Conservation (phyloP, 345 rosid species). For the Diplotaxis tenuifolia region DNA sequence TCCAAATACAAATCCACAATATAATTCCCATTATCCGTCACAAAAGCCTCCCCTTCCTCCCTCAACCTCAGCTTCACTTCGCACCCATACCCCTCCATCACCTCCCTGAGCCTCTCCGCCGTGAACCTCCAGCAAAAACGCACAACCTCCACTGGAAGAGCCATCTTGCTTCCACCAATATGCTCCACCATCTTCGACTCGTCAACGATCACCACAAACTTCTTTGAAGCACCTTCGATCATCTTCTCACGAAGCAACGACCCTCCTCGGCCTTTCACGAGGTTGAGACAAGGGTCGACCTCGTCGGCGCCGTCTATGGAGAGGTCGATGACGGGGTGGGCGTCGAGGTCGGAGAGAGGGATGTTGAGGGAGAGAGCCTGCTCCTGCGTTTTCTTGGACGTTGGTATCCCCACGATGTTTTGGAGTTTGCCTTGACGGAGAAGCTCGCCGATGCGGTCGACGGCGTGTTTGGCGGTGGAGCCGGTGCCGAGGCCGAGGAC, state of each 20-base stretch:
- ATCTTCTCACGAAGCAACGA: conserved; percentile 88
- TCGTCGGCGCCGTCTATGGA: conserved; percentile 99
- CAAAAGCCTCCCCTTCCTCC: conserved; percentile 47
- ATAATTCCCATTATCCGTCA: conserved; percentile 83
- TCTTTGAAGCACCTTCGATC: conserved; percentile 79
- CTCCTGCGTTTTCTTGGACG: conserved; percentile 67
- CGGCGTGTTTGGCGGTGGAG: conserved; percentile 94
- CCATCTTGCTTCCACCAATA: conserved; percentile 72
- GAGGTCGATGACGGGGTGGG: conserved; percentile 65
- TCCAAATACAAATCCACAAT: conserved; percentile 71
- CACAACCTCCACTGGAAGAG: conserved; percentile 82
- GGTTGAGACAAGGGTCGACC: conserved; percentile 73
- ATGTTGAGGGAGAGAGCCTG: conserved; percentile 82
- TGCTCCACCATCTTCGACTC: conserved; percentile 61
- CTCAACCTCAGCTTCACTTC: conserved; percentile 43
- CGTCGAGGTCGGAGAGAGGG: conserved; percentile 78
- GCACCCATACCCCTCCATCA: conserved; percentile 62
- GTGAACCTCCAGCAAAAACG: conserved; percentile 85
- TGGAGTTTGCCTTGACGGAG: conserved; percentile 64
- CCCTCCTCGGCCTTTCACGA: conserved; percentile 94
- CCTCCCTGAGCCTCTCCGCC: conserved; percentile 43
- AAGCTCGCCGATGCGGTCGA: conserved; percentile 81
- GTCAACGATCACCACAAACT: conserved; percentile 77
- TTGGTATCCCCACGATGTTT: conserved; percentile 78
- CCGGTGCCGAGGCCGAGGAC: conserved; percentile 95